Evolutionary conservation across 805 yeast species (phyloP).

Genomic region (Kodamaea lidongshanica): DNA sequence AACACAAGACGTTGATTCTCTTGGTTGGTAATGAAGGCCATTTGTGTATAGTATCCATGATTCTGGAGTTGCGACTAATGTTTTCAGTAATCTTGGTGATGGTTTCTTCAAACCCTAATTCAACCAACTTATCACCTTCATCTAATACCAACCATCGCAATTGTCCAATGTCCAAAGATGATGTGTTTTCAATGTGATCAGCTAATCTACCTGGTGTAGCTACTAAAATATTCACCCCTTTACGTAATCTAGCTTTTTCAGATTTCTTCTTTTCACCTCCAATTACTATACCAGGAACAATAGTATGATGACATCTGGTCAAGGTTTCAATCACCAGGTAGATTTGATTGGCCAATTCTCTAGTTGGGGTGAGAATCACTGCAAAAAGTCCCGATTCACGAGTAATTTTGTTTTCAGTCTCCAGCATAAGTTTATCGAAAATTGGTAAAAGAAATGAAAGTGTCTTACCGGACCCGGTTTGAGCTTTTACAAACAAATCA

Average conservation of each 20-base stretch:
- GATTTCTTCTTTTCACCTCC: slow-evolving; percentile 98
- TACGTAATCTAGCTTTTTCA: slow-evolving; percentile 91
- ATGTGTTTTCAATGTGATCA: slow-evolving; percentile 90
- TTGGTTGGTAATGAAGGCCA: slow-evolving; percentile 59
- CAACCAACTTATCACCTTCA: slow-evolving; percentile 96
- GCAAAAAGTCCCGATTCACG: slow-evolving; percentile 86
- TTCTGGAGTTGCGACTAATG: slow-evolving; percentile 42
- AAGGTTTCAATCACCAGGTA: slow-evolving; percentile 72
- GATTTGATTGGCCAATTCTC: slow-evolving; percentile 91
- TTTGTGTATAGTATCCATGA: slow-evolving; percentile 27
- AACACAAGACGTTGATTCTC: slow-evolving; percentile 78
- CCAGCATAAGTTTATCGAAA: slow-evolving; percentile 60
- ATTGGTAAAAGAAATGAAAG: slow-evolving; percentile 83
- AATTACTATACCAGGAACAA: slow-evolving; percentile 93
- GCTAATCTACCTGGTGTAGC: slow-evolving; percentile 96
- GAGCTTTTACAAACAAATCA: slow-evolving; percentile 89
- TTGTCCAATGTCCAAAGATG: slow-evolving; percentile 62
- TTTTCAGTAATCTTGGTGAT: slow-evolving; percentile 65
- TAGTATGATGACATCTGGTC: slow-evolving; percentile 69
- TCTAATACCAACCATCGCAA: slow-evolving; percentile 86
- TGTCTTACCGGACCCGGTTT: slow-evolving; percentile 98
- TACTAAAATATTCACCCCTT: slow-evolving; percentile 92
- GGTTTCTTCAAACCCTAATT: slow-evolving; percentile 93
- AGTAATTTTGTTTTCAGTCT: slow-evolving; percentile 31
- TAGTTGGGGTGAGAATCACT: slow-evolving; percentile 82